Evolutionary conservation across 306 rosid genomes (phyloP), one percentile per base, ranked within the genome.

Genomic region (Alnus rubra): DNA sequence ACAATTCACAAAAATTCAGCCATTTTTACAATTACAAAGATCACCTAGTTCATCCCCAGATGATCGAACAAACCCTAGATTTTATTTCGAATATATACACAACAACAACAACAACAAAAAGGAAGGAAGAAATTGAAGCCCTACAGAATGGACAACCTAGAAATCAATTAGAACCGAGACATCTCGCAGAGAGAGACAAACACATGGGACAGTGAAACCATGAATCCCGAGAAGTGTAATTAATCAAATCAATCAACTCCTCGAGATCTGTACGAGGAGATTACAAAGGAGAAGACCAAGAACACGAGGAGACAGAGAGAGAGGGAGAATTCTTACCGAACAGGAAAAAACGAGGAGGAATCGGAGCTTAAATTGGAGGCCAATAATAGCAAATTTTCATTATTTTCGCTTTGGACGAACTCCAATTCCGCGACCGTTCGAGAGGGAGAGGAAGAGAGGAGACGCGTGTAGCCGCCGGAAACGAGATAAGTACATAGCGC

Each of bases 1-100:
- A 77, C 76, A 59, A 60, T 69, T 85, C 37, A 89, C 78, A 65
- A 55, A 18, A 79, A 70, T 13, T 37, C 65, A 80, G 75, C 77
- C 88, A 89, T 82, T 0, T 47, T 45, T 84, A 51, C 45, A 73
- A 78, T 70, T 69, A 73, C 64, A 59, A 53, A 65, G 85, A 77
- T 62, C 78, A 54, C 64, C 86, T 65, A 86, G 81, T 79, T 52
- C 71, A 76, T 50, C 19, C 89, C 87, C 91, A 85, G 84, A 85
- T 71, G 88, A 77, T 71, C 77, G 55, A 75, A 69, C 47, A 56
- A 72, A 58, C 78, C 81, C 77, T 62, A 84, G 50, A 69, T 39
- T n/a, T 7, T 59, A 73, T 76, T 48, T 31, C 59, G 53, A 60
- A 72, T 74, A 75, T 42, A 76, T 28, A 67, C 80, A 71, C 5